phyloP scores from a whole-genome alignment of 2,329 filamentous ascomycete genomes.

The Ceratocystis eucalypticola region DNA sequence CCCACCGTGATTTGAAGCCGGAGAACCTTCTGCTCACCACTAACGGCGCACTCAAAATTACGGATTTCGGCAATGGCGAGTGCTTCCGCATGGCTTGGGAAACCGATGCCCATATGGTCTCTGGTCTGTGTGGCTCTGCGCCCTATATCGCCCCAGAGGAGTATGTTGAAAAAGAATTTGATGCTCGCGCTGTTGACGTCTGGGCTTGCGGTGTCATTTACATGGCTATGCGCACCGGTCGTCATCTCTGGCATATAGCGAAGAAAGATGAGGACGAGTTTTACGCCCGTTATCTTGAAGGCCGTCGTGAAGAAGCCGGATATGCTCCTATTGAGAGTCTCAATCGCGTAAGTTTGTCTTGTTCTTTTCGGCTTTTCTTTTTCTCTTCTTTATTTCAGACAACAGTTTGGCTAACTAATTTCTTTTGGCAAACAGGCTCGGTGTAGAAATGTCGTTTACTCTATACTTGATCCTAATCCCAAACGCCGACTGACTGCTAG shows the following conservation, averaged over 20 bases:
- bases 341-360: slow-evolving; percentile 62
- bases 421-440: slow-evolving; percentile 51
- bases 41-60: slow-evolving; percentile 88
- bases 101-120: slow-evolving; percentile 95
- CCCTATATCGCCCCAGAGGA: slow-evolving; percentile 97
- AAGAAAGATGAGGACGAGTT: slow-evolving; percentile 97
- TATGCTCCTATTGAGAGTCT: slow-evolving; percentile 94
- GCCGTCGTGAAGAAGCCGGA: slow-evolving; percentile 83
- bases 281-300: slow-evolving; percentile 85
- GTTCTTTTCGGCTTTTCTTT: not conserved
- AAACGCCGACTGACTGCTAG: slow-evolving; percentile 84
- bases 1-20: slow-evolving; percentile 90
- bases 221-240: slow-evolving; percentile 96
- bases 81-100: slow-evolving; percentile 99
- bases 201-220: slow-evolving; percentile 99
- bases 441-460: slow-evolving; percentile 98
- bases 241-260: slow-evolving; percentile 92
- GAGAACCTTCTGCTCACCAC: slow-evolving; percentile 92
- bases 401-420: slow-evolving; percentile 11
- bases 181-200: slow-evolving; percentile 91
- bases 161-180: slow-evolving; percentile 89
- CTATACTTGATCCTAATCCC: slow-evolving; percentile 90
- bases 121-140: slow-evolving; percentile 86
- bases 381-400: not conserved
- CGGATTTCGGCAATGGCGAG: slow-evolving; percentile 96